Evolutionary conservation across 2,329 filamentous ascomycete species (phyloP).

Genomic region (Colletotrichum sublineola): DNA sequence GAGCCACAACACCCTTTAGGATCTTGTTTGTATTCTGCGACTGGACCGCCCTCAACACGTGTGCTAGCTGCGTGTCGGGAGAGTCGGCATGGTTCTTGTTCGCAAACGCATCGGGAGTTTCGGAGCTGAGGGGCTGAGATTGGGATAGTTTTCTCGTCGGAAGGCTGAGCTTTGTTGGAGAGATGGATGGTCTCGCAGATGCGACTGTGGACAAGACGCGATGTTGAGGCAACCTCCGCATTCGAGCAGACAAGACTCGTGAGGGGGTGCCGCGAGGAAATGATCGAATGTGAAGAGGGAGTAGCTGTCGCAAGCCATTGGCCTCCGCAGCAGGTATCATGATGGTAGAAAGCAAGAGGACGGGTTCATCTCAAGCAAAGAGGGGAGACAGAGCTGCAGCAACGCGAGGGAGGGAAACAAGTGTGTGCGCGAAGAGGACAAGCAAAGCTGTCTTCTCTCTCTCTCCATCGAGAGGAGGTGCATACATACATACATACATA

Average conservation of each 20-base stretch:
- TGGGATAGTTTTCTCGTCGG: neutral
- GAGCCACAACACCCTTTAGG: slow-evolving; percentile 47
- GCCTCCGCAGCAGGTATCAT: slow-evolving; percentile 44
- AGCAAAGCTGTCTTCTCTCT: neutral
- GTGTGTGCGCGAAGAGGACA: neutral
- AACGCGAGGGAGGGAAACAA: neutral
- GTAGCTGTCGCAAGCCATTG: slow-evolving; percentile 44
- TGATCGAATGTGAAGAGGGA: slow-evolving; percentile 44
- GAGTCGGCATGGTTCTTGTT: neutral
- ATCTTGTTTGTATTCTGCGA: slow-evolving; percentile 46
- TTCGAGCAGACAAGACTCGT: slow-evolving; percentile 45
- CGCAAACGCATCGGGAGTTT: neutral
- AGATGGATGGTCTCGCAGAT: neutral
- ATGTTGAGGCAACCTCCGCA: slow-evolving; percentile 43
- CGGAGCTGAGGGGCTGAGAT: neutral
- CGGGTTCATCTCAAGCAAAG: slow-evolving; percentile 13
- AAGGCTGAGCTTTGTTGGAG: neutral
- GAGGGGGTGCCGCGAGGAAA: slow-evolving; percentile 47
- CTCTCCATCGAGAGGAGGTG: neutral
- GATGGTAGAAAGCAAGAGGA: neutral
- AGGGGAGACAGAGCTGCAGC: neutral
- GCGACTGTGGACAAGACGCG: neutral
- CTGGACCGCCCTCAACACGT: slow-evolving; percentile 52
- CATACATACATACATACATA: no score
- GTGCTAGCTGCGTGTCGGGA: neutral